Base-by-base conservation (phyloP, 306 rosid species). In the Dalbergia oliveri region DNA sequence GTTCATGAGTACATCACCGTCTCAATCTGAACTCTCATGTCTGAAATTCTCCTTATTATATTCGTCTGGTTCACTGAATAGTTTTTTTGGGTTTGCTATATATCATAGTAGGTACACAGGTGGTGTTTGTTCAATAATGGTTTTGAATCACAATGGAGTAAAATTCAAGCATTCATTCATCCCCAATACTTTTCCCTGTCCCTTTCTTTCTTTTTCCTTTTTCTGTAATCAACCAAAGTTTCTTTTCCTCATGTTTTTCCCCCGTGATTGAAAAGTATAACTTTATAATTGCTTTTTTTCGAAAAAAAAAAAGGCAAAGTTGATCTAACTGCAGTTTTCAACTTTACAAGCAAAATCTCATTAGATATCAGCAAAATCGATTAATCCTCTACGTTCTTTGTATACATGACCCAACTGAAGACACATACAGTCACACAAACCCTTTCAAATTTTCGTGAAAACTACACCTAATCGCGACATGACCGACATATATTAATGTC, bases 171-270 rank as follows among this genome's bases (percentile, higher is more conserved):
- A 57, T 73, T 59, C 16, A 51, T 37, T 39, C 5, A 45, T 60
- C 44, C 16, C 70, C 15, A 21, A 18, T 35, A 37, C 39, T 11
- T 8, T 16, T 33, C 2, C 5, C 23, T 16, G 2, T 49, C 11
- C 12, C 54, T 49, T 49, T 10, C 54, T 49, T 13, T 49, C 57
- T 12, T 50, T 49, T 49, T 50, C 16, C 1, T n/a, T 13, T 50
- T 50, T 50, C 16, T n/a, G 5, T n/a, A 31, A 58, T 60, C 33
- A 82, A 60, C 54, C 68, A 61, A 13, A 31, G 31, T 63, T 41
- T 68, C 54, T 68, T 73, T 76, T 6, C 43, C 9, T 64, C 70
- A 71, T 84, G 73, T 70, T 79, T 74, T 68, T 18, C 14, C 8
- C 26, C 35, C 39, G 43, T n/a, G 4, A 50, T 72, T 43, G 13